phyloP scores from a whole-genome alignment of 768 basidiomycete species.

The Favolaschia claudopus region DNA sequence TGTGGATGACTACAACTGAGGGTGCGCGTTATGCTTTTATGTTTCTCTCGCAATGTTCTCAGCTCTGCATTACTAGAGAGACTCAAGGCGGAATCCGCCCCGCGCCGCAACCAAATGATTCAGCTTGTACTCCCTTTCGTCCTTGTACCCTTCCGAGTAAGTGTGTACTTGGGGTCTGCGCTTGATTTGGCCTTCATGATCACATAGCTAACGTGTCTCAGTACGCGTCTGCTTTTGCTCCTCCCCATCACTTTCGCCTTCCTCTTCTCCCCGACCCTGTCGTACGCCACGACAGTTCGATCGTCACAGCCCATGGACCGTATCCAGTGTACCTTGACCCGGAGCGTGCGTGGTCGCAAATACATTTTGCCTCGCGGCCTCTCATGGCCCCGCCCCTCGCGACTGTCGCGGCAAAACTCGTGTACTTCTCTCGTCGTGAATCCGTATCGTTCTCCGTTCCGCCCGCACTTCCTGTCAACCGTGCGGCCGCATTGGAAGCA shows the following conservation, averaged over 20 bases:
- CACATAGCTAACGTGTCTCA: constrained; percentile 29
- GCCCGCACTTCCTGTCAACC: constrained; percentile 40
- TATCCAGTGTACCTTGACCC: constrained; percentile 56
- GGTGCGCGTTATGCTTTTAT: constrained; percentile 42
- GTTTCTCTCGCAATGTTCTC: not conserved
- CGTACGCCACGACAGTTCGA: constrained; percentile 30
- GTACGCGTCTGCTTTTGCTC: constrained; percentile 67
- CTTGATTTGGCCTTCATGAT: constrained; percentile 12
- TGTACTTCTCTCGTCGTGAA: constrained; percentile 69
- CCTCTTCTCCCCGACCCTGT: constrained; percentile 49
- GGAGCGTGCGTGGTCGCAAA: constrained; percentile 36
- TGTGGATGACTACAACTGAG: constrained; percentile 66
- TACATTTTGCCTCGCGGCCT: constrained; percentile 41
- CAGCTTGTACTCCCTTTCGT: constrained; percentile 51
- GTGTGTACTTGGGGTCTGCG: no score
- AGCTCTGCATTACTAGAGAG: constrained; percentile 29
- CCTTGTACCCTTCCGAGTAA: constrained; percentile 58
- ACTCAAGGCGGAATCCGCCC: constrained; percentile 37
- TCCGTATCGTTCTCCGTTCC: constrained; percentile 52
- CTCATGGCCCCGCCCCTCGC: constrained; percentile 51
- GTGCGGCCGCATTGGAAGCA: constrained; percentile 32
- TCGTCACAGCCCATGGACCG: constrained; percentile 47
- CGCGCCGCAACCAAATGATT: constrained; percentile 38
- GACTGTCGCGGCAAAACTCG: constrained; percentile 64
- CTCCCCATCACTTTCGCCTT: constrained; percentile 65